Evolutionary conservation across 2,329 filamentous ascomycete genomes (phyloP), one percentile per base, ranked within the genome.

Genomic region (Chalara sp.): DNA sequence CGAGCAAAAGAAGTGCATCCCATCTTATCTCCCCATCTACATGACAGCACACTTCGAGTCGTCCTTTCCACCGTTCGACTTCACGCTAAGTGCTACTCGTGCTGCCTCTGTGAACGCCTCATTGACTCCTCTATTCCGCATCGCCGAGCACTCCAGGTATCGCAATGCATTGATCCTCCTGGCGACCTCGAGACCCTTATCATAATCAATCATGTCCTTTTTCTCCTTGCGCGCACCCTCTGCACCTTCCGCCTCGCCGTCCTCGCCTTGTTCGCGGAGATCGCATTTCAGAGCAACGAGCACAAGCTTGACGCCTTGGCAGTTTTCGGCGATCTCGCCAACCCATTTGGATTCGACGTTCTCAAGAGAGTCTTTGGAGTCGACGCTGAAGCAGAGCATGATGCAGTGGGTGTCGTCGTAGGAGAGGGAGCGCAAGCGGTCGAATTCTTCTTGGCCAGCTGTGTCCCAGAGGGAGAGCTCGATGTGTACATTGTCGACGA

Each of bases 301-400:
- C 13, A 99, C 93, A 44, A 99, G 81, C 70, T 95, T 95, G 57
- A 96, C 93, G 52, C 87, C 89, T 1, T 90, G 89, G 71, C 93
- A 97, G 72, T 99, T 96, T 72, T 99, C 93, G 56, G 91, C 88
- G 59, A 99, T 99, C 71, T 99, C 93, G 56, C 89, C 87, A 5
- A 96, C 89, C 93, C 93, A 99, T 73, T 99, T 99, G 61, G 89
- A 92, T 70, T 96, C 90, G 55, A 99, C 90, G 79, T 99, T 99
- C 70, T 99, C 93, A 55, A 99, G 82, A 3, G 91, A 96, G 70
- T 96, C 91, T 60, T 87, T 89, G 67, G 89, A 96, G 71, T 99
- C 93, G 67, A 97, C 88, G 63, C 88, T 93, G 73, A 97, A 99
- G 76, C 93, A 99, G 61, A 99, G 87, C 87, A 99, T 96, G 63